phyloP scores from a whole-genome alignment of 2,329 filamentous ascomycete genomes.

The Paraconiothyrium sp. region DNA sequence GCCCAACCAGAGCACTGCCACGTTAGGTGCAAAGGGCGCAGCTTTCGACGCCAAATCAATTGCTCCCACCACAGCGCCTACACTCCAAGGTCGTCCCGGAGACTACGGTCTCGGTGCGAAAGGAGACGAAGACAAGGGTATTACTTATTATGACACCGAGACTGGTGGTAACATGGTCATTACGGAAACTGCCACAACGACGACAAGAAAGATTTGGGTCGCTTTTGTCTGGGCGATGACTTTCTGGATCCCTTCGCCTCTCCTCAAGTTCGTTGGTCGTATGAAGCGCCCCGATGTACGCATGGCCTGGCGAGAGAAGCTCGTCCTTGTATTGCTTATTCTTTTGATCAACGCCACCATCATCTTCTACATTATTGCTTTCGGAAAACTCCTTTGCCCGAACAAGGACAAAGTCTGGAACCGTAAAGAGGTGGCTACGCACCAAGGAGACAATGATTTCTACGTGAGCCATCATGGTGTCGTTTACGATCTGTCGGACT shows the following conservation, averaged over 20 bases:
- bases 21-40: conserved; percentile 57
- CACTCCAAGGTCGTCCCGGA: conserved; percentile 64
- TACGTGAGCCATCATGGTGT: conserved; percentile 87
- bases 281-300: conserved; percentile 98
- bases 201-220: conserved; percentile 79
- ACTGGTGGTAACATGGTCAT: conserved; percentile 80
- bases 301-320: conserved; percentile 96
- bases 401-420: conserved; percentile 93
- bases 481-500: conserved; percentile 92
- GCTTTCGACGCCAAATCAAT: conserved; percentile 50
- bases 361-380: conserved; percentile 90
- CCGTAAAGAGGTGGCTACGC: conserved; percentile 71
- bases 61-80: conserved; percentile 71
- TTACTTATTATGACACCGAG: conserved; percentile 78
- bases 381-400: conserved; percentile 87
- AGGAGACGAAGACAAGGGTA: conserved; percentile 71
- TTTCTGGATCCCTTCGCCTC: conserved; percentile 91
- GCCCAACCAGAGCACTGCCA: conserved; percentile 53
- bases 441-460: conserved; percentile 78
- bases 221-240: conserved; percentile 84
- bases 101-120: conserved; percentile 91
- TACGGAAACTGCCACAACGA: conserved; percentile 72
- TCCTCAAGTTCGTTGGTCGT: conserved; percentile 81
- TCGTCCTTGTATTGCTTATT: conserved; percentile 84
- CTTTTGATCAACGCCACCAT: conserved; percentile 80